These are phyloP conservation scores for Lentinula sp. DNA, from an alignment of 768 basidiomycete genomes.

Conservation along the genomic window DNA sequence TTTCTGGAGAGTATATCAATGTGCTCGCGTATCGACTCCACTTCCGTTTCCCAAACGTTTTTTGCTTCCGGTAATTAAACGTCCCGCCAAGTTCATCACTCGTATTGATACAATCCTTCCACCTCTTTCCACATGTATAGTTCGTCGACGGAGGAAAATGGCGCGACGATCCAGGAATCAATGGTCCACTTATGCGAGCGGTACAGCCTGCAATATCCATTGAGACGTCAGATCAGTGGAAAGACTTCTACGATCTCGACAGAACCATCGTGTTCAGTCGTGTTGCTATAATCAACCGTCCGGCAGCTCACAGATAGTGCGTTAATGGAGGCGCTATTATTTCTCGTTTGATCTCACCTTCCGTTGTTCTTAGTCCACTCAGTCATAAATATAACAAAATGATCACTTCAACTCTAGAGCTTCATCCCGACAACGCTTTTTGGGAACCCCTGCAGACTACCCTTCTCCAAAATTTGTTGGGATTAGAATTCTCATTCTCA, in stretches of 20 bases:
- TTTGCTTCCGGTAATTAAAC: slow-evolving; percentile 24
- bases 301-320: slow-evolving; percentile 48
- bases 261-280: slow-evolving; percentile 56
- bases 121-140: not conserved
- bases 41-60: slow-evolving; percentile 23
- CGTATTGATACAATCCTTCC: not conserved
- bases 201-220: slow-evolving; percentile 56
- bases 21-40: slow-evolving; percentile 9
- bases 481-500: slow-evolving; percentile 22
- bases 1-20: slow-evolving; percentile 32
- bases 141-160: slow-evolving; percentile 30
- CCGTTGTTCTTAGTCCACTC: slow-evolving; percentile 21
- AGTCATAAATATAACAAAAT: slow-evolving; percentile 27
- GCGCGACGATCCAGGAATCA: slow-evolving; percentile 58
- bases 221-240: slow-evolving; percentile 56
- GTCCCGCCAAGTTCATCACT: not conserved
- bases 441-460: slow-evolving; percentile 28
- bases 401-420: slow-evolving; percentile 25
- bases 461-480: slow-evolving; percentile 19
- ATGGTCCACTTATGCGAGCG: slow-evolving; percentile 57
- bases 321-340: slow-evolving; percentile 4
- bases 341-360: not conserved
- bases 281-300: slow-evolving; percentile 55
- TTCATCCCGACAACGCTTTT: slow-evolving; percentile 20
- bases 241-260: slow-evolving; percentile 40